Evolutionary conservation across 768 basidiomycete genomes (phyloP), one percentile per base, ranked within the genome.

Genomic region (Podaxis sp.): DNA sequence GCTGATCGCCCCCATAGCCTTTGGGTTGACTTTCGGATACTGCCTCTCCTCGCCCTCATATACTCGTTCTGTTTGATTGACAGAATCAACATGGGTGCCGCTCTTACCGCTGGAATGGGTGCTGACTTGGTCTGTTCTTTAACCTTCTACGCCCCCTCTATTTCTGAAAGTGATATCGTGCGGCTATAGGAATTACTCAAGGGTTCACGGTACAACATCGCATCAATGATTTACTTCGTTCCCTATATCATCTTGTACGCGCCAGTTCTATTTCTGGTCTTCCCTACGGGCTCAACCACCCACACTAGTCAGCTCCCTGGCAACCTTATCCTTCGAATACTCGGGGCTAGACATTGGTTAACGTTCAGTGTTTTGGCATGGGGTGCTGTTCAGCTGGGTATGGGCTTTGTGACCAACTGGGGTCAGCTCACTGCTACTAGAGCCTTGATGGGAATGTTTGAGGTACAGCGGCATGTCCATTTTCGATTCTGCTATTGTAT

Each of bases 351-450:
- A 43, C 79, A 80, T 64, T 80, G 76, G 75, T 68, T 82, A 46
- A 73, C 79, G 2, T 75, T 77, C 60, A 76, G 73, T 27, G 74
- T 77, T 2, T 56, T 79, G 36, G 73, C 74, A 36, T 83, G 81
- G 79, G 80, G 79, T 22, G 70, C 73, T 4, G 77, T 80, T 6
- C 76, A 80, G 52, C 69, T 82, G 0, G 75, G 74, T 47, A 81
- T 82, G 80, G 80, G 77, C 4, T 81, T 78, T 65, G 75, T 80
- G 2, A 66, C 71, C 27, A 73, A 71, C 6, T 82, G 80, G 80
- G 69, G 72, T 2, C 72, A 72, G 47, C 71, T 82, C 22, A 71
- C 75, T 6, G 65, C 77, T 13, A 78, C 77, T 58, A 77, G 80
- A 40, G 72, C 80, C n/a, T 63, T 81, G n/a, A 71, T 82, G 33